Evolutionary conservation across 495 filamentous ascomycete species (phyloP).

Genomic region (Cryomyces minteri): DNA sequence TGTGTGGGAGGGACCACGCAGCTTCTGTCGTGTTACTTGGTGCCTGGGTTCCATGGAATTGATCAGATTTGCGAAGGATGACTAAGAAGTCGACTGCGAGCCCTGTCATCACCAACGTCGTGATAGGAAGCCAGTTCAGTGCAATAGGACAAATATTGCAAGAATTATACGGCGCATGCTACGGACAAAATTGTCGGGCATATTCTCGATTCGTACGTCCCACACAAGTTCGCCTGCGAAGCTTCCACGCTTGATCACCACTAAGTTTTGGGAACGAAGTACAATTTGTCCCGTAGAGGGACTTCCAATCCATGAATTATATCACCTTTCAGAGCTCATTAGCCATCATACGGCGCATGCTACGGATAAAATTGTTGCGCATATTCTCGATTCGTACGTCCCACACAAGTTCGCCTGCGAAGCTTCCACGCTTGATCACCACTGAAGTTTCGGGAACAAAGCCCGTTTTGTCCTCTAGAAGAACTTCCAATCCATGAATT

Average conservation of each 20-base stretch:
- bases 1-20: too few species aligned
- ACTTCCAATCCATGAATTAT: background rate
- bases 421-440: background rate
- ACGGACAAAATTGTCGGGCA: background rate
- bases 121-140: too few species aligned
- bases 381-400: background rate
- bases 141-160: too few species aligned
- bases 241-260: background rate
- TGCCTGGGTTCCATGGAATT: too few species aligned
- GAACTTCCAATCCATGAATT: background rate
- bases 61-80: too few species aligned
- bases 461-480: background rate
- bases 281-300: background rate
- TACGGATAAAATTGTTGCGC: background rate
- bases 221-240: background rate
- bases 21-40: too few species aligned
- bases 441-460: background rate
- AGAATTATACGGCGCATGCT: conserved; percentile 3
- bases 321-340: background rate
- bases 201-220: background rate
- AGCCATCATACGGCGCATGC: background rate
- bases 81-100: too few species aligned
- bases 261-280: background rate
- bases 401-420: background rate
- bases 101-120: too few species aligned